Conservation (phyloP, 2,329 filamentous ascomycete genomes). For the Amesomyces nigricolor region DNA sequence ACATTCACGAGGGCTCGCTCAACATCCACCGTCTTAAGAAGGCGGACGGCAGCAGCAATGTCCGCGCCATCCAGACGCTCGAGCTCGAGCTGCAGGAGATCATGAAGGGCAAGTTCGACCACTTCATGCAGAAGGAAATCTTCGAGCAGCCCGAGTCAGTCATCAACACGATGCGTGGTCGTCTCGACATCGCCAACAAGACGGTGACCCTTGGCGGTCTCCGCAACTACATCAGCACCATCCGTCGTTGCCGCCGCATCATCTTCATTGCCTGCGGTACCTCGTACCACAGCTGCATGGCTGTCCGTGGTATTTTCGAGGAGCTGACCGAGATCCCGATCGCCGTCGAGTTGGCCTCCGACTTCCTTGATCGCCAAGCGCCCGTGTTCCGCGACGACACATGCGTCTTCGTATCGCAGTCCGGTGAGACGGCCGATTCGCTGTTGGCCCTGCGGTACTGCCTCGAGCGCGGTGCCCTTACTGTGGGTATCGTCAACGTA, state of each 20-base stretch:
- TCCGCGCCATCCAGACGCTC: conserved; percentile 95
- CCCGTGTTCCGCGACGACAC: conserved; percentile 99
- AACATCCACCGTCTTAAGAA: conserved; percentile 99
- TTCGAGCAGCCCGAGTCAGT: conserved; percentile 99
- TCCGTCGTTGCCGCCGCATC: conserved; percentile 91
- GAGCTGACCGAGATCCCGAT: conserved; percentile 98
- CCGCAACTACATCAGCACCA: conserved; percentile 92
- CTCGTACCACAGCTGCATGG: conserved; percentile 99
- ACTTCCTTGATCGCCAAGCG: conserved; percentile 94
- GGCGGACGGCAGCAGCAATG: conserved; percentile 92
- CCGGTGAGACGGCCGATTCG: conserved; percentile 96
- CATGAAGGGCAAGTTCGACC: conserved; percentile 99
- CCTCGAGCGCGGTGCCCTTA: conserved; percentile 92
- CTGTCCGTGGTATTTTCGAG: conserved; percentile 94
- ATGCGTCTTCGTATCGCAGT: conserved; percentile 97
- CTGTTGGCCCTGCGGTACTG: conserved; percentile 97
- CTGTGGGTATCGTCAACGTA: conserved; percentile 97
- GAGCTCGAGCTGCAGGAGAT: conserved; percentile 99
- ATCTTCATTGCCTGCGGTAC: conserved; percentile 99
- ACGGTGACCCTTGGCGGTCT: conserved; percentile 92
- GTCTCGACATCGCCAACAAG: conserved; percentile 89
- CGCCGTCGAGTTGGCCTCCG: conserved; percentile 90
- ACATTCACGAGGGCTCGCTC: conserved; percentile 97
- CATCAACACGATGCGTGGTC: conserved; percentile 99
- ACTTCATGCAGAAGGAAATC: conserved; percentile 99